phyloP scores from a whole-genome alignment of 352 stramenopile genomes.

The Phytophthora fragariae region DNA sequence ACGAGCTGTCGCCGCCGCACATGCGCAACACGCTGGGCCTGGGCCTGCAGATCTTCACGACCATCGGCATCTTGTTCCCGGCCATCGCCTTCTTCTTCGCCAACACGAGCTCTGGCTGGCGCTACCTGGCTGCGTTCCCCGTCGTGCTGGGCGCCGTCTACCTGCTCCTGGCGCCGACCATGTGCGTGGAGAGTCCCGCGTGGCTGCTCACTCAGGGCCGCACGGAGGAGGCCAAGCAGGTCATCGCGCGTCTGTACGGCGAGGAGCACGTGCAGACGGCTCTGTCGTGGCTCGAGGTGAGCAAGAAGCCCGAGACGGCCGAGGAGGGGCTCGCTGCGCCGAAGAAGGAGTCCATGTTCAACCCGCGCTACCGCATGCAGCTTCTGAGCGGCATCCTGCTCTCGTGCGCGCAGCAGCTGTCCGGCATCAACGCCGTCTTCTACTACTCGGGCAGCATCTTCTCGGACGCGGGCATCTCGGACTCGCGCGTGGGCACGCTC shows the following conservation, averaged over 20 bases:
- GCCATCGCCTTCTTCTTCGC: slow-evolving; percentile 20
- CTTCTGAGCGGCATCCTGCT: too few relatives aligned
- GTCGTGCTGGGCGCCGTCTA: slow-evolving; percentile 12
- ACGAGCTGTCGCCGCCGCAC: slow-evolving; percentile 14
- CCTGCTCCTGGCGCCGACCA: slow-evolving; percentile 12
- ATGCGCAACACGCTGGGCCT: neutral
- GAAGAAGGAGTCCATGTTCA: too few relatives aligned
- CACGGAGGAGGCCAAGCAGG: slow-evolving; percentile 37
- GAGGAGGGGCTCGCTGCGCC: neutral
- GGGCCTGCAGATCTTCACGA: slow-evolving; percentile 25
- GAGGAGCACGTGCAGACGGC: neutral
- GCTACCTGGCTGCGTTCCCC: slow-evolving; percentile 28
- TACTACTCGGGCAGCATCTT: too few relatives aligned
- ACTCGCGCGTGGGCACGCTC: too few relatives aligned
- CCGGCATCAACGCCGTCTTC: too few relatives aligned
- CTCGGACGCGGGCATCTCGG: too few relatives aligned
- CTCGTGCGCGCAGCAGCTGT: too few relatives aligned
- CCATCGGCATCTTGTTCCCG: slow-evolving; percentile 15
- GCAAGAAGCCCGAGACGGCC: neutral
- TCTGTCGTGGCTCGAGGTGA: neutral
- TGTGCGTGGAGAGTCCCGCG: slow-evolving; percentile 24
- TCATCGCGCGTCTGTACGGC: slow-evolving; percentile 32
- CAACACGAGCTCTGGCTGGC: slow-evolving; percentile 19
- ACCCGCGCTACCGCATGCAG: too few relatives aligned
- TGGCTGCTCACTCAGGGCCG: slow-evolving; percentile 35